Evolutionary conservation across 2,329 filamentous ascomycete species (phyloP), one percentile per base, ranked within the genome.

Genomic region (Clarireedia hainanense): DNA sequence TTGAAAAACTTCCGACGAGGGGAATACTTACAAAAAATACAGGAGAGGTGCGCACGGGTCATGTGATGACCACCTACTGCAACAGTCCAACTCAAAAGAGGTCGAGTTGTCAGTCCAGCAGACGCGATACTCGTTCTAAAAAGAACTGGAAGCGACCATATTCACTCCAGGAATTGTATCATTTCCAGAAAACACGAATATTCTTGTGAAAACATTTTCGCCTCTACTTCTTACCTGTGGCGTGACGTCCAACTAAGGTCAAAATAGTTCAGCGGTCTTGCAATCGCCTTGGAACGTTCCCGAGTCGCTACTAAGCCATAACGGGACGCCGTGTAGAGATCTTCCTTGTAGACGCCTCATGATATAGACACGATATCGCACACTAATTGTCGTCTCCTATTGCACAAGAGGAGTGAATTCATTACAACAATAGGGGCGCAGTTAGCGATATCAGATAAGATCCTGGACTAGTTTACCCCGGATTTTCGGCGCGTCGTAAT

Each of bases 241-340:
- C n/a, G 9, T 47, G 45, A 10, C 26, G 9, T 51, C 30, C 45
- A 54, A 20, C 24, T 34, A 20, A 42, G 15, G 27, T 20, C 36
- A 24, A 49, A 39, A 50, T 45, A 46, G 36, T 47, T 27, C 39
- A 47, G 52, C 52, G 52, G 52, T 55, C 52, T 34, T 50, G 14
- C 20, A 15, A 27, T 45, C 12, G 26, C 45, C 45, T 47, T 47
- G 24, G 43, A 20, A 17, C 20, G 2, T n/a, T 26, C 30, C 2
- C 52, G 17, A n/a, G n/a, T 43, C 6, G 10, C 14, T 3, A n/a
- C 23, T 43, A 34, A 4, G 24, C 37, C 15, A 20, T 34, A 36
- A 55, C 14, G 40, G 52, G 52, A 34, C 17, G 17, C 47, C 17
- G 26, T 4, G 20, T 26, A 50, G 17, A 17, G 23, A 7, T 45